Evolutionary conservation across 805 yeast genomes (phyloP), one percentile per base, ranked within the genome.

Genomic region (Yamadazyma endophytica): DNA sequence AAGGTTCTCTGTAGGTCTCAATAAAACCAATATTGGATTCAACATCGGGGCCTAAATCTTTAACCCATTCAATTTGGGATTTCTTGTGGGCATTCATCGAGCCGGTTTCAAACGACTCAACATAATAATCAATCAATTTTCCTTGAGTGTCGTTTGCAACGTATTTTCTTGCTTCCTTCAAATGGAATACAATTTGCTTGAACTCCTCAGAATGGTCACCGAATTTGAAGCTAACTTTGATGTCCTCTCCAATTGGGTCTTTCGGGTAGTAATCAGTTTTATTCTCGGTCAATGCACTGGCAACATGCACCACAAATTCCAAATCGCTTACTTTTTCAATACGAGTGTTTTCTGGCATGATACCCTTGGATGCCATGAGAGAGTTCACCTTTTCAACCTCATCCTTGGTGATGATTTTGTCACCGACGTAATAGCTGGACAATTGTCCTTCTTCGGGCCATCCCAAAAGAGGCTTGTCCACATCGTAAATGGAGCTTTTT

Each of bases 1-100:
- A 75, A 11, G 95, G 95, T 53, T 86, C 96, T 57, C 96, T 73
- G 61, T 87, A 87, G 17, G 96, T 87, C 62, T 87, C 96, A 46
- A 87, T 87, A 54, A 87, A 87, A 0, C 96, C 96, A 46, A 87
- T 75, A 53, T 87, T 86, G 26, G 90, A 78, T 59, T 66, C 73
- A 11, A 66, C 73, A 9, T 64, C 64, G 9, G 96, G 96, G 1
- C 85, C 81, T 31, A 82, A 58, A 55, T 87, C 96, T 52, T 83
- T 83, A 36, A 87, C 94, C 96, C 96, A 87, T 37, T 74, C 68
- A 33, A 79, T 75, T 56, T 87, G 96, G 1, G 96, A 82, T 36
- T 82, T 75, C 49, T 82, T 82, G 58, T 87, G 96, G 8, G 89
- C 84, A 41, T 78, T 75, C 77, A 86, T 79, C 4, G 90, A 81